Conservation (phyloP, 192 early-diverging fungal genomes). For the Coemansia sp. region DNA sequence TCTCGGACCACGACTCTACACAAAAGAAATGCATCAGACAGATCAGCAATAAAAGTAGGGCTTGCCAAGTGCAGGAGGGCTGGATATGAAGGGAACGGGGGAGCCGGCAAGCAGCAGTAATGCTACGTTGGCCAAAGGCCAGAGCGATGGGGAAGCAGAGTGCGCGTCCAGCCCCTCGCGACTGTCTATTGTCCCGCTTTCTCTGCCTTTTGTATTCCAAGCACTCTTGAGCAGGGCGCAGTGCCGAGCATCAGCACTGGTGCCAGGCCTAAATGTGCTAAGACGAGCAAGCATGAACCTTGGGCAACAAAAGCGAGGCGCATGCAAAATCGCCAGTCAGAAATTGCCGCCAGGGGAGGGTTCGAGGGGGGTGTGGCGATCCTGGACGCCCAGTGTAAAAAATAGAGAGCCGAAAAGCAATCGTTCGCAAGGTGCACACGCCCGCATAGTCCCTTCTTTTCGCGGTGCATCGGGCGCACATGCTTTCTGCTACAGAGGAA, state of each 20-base stretch:
- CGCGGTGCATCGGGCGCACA: constrained; percentile 8
- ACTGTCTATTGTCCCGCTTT: not conserved
- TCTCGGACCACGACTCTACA: constrained; percentile 52
- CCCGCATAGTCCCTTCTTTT: constrained; percentile 10
- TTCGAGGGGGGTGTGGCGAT: not conserved
- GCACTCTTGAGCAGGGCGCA: not conserved
- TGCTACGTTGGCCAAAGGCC: too few relatives aligned
- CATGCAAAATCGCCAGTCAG: constrained; percentile 8
- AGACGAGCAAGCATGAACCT: constrained; percentile 10
- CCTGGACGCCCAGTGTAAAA: not conserved
- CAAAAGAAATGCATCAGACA: not conserved
- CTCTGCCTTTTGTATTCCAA: not conserved
- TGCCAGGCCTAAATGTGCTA: constrained; percentile 7
- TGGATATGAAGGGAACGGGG: not conserved
- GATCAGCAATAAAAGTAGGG: not conserved
- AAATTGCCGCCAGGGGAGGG: not conserved
- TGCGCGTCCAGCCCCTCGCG: not conserved
- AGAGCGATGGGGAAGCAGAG: not conserved
- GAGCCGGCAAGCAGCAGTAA: not conserved
- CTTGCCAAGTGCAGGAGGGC: not conserved
- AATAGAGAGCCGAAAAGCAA: constrained; percentile 11
- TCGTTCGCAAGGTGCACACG: constrained; percentile 13
- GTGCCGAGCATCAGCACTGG: not conserved
- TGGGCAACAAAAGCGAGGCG: constrained; percentile 6
- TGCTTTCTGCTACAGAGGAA: not conserved